Conservation (phyloP, 23 red algal species). For the Gracilaria gracilis region DNA sequence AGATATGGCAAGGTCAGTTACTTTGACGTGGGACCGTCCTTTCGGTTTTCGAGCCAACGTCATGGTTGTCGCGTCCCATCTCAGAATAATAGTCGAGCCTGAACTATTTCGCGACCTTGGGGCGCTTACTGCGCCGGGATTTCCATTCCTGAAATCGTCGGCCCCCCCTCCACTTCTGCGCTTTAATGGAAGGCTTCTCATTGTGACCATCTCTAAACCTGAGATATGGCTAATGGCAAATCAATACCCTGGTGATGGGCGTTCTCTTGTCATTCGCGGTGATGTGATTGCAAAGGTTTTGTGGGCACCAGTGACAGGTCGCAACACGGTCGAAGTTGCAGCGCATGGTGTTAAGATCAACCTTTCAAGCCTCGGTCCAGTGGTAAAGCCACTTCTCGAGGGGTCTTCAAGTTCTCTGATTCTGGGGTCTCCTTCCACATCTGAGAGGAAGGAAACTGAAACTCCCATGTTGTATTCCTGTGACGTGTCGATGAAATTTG, state of each 20-base stretch:
- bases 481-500: slow-evolving; percentile 75
- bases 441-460: slow-evolving; percentile 51
- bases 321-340: slow-evolving; percentile 66
- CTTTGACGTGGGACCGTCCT: slow-evolving; percentile 74
- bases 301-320: slow-evolving; percentile 78
- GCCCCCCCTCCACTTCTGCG: slow-evolving; percentile 69
- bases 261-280: slow-evolving; percentile 74
- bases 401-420: neutral
- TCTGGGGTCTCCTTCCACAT: neutral
- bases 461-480: slow-evolving; percentile 80
- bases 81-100: slow-evolving; percentile 80
- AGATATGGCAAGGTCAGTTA: slow-evolving; percentile 31
- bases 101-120: slow-evolving; percentile 80
- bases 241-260: slow-evolving; percentile 66
- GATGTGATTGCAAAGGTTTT: slow-evolving; percentile 80
- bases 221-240: slow-evolving; percentile 82
- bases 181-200: slow-evolving; percentile 75
- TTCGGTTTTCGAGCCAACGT: slow-evolving; percentile 78
- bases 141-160: slow-evolving; percentile 77
- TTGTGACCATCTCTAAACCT: slow-evolving; percentile 76
- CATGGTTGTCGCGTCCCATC: slow-evolving; percentile 77
- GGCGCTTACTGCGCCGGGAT: slow-evolving; percentile 71
- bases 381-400: neutral
- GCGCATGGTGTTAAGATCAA: slow-evolving; percentile 66
- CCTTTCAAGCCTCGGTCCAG: slow-evolving; percentile 57